Conservation (phyloP, 148 eudicot genomes). For the Fallopia convolvulus region DNA sequence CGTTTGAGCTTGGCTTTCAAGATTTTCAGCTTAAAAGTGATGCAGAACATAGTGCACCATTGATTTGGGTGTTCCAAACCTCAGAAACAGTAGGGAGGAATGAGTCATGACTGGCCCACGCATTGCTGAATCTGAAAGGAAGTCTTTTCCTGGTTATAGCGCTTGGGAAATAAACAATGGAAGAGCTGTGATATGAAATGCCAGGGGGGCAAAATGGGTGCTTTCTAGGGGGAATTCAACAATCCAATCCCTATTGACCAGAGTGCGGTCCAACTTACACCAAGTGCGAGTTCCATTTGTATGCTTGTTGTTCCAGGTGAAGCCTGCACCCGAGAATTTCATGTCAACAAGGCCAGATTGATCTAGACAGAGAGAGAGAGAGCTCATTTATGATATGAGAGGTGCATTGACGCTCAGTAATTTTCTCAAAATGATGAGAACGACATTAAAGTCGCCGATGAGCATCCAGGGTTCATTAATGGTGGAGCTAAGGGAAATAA, state of each 20-base stretch:
- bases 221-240: background rate
- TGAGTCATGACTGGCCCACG: background rate
- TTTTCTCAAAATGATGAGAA: no score
- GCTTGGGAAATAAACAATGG: background rate
- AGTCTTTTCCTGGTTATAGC: no score
- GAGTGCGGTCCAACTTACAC: background rate
- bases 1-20: background rate
- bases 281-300: background rate
- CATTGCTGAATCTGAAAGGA: background rate
- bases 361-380: no score
- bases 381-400: no score
- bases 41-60: background rate
- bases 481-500: no score
- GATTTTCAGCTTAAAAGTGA: background rate
- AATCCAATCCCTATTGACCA: background rate
- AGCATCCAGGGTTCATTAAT: no score
- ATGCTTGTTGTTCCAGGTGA: background rate
- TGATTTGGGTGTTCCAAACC: background rate
- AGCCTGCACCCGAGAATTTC: background rate
- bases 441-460: no score
- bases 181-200: background rate
- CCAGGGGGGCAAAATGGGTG: background rate
- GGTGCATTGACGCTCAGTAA: no score
- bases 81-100: background rate
- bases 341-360: no score